A percentile compares a stretch with the other conserved stretches of the same genome.
Evolutionary conservation across 208 protist species (phyloP).

Genomic region (Leishmania gerbilli): DNA sequence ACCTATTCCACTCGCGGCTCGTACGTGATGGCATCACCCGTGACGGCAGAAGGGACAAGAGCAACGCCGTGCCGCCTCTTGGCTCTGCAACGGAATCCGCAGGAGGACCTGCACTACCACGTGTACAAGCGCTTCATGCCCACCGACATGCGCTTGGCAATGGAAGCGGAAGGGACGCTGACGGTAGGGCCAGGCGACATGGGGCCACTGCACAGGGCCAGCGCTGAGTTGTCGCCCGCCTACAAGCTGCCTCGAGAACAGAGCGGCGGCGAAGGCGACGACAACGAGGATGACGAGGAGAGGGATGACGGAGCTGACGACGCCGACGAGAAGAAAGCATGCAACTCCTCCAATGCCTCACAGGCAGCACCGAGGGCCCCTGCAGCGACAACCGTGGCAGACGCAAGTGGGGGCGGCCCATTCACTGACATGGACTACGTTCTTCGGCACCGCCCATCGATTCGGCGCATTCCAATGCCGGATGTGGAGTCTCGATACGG

Average conservation of each 20-base stretch:
- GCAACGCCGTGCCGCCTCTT: neutral
- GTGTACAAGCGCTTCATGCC: constrained; percentile 50
- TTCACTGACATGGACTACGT: constrained; percentile 34
- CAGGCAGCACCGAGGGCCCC: neutral
- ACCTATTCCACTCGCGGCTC: constrained; percentile 58
- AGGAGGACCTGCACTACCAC: constrained; percentile 40
- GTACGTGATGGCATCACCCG: constrained; percentile 14
- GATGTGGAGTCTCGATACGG: constrained; percentile 60
- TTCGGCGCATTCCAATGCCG: constrained; percentile 66
- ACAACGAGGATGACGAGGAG: constrained; percentile 8
- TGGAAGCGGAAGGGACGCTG: constrained; percentile 23
- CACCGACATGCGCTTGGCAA: constrained; percentile 22
- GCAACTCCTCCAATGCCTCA: neutral
- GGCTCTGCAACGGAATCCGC: constrained; percentile 22
- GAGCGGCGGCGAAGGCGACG: neutral
- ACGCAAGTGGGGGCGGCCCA: neutral
- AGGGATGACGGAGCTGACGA: constrained; percentile 7
- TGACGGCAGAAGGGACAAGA: neutral
- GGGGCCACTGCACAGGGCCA: neutral
- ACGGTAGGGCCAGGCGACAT: constrained; percentile 13
- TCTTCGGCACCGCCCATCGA: constrained; percentile 30
- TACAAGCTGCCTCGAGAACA: neutral
- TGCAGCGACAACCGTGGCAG: neutral
- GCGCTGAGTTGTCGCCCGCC: neutral
- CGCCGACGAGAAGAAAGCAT: neutral